Conservation (phyloP, 345 rosid species). For the Citrus unshiu region DNA sequence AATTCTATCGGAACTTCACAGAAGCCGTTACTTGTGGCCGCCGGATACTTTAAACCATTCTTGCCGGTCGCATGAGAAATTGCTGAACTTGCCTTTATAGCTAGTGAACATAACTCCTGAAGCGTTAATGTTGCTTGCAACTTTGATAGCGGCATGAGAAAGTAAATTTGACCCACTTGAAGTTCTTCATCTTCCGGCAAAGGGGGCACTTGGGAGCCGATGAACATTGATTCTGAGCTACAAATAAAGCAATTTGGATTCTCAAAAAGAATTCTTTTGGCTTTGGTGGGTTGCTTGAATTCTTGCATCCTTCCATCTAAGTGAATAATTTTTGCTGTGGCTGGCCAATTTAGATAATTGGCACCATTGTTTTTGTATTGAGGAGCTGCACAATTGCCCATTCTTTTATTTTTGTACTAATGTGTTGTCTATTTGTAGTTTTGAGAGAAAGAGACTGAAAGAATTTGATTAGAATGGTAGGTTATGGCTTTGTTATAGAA, state of each 20-base stretch:
- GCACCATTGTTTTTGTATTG: not conserved
- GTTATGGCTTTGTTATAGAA: not conserved
- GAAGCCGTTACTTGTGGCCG: not conserved
- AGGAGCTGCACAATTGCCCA: constrained; percentile 45
- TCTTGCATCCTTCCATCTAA: constrained; percentile 37
- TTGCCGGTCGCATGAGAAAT: constrained; percentile 7
- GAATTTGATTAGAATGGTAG: not conserved
- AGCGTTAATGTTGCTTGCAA: constrained; percentile 29
- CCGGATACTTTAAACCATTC: not conserved
- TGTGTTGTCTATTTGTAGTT: not conserved
- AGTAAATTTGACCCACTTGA: constrained; percentile 41
- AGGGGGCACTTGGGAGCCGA: constrained; percentile 20
- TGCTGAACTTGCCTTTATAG: constrained; percentile 38
- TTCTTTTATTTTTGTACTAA: not conserved
- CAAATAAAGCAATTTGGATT: constrained; percentile 42
- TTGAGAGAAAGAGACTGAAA: not conserved
- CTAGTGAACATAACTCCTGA: constrained; percentile 38
- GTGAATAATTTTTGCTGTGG: constrained; percentile 35
- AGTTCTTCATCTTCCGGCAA: constrained; percentile 34
- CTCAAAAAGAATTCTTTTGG: constrained; percentile 24
- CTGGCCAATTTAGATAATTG: not conserved
- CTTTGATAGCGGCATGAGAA: constrained; percentile 39
- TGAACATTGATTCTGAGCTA: constrained; percentile 37
- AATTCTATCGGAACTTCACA: constrained; percentile 8
- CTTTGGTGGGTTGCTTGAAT: constrained; percentile 31